These are phyloP conservation scores for Kitagawia praeruptora DNA, from an alignment of 129 eudicot genomes.

Conservation along the genomic window DNA sequence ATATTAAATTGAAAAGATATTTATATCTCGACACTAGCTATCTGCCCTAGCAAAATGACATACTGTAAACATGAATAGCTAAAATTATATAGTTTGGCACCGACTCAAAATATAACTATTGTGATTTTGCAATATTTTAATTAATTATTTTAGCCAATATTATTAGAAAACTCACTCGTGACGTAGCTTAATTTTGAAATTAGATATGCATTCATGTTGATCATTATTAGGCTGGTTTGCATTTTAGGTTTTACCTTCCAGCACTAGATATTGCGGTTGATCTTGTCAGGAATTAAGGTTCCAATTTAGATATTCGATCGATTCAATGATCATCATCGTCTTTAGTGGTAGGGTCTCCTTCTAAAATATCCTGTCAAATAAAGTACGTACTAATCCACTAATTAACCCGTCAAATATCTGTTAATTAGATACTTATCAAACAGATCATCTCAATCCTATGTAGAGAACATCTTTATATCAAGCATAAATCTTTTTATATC, in stretches of 20 bases:
- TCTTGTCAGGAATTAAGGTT: neutral
- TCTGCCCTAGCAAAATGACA: too few relatives aligned
- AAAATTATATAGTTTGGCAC: too few relatives aligned
- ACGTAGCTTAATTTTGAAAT: neutral
- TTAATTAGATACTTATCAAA: neutral
- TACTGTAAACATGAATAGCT: too few relatives aligned
- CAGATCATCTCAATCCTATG: neutral
- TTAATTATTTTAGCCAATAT: too few relatives aligned
- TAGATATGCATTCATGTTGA: neutral
- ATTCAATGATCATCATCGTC: neutral
- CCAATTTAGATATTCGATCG: neutral
- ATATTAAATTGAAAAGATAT: too few relatives aligned
- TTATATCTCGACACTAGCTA: too few relatives aligned
- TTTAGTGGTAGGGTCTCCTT: neutral
- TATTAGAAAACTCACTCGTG: too few relatives aligned
- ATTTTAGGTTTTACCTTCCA: neutral
- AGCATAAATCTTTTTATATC: neutral
- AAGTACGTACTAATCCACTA: neutral
- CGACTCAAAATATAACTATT: too few relatives aligned
- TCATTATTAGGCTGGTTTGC: neutral
- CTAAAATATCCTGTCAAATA: neutral
- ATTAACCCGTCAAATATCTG: neutral
- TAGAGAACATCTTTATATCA: neutral
- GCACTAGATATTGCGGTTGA: constrained; percentile 2
- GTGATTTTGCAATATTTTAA: too few relatives aligned